Conservation (phyloP, 768 basidiomycete genomes). For the Pisolithus tinctorius region DNA sequence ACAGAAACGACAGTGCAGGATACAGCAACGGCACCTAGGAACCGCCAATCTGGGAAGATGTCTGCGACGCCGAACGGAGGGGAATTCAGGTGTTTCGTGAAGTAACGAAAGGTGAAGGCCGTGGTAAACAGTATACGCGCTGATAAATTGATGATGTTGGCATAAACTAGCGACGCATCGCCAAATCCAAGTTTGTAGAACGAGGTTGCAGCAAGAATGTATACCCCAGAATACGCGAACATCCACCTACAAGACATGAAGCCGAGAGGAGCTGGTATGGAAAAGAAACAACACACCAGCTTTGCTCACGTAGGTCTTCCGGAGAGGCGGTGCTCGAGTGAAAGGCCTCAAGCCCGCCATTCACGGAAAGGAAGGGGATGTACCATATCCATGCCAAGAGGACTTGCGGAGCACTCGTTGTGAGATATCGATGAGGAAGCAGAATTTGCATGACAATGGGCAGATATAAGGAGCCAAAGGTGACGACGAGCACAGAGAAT, state of each 20-base stretch:
- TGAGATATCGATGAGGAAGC: conserved; percentile 61
- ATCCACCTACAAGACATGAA: conserved; percentile 49
- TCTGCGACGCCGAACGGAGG: conserved; percentile 9
- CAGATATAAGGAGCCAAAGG: conserved; percentile 74
- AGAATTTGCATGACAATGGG: conserved; percentile 61
- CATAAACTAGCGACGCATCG: conserved; percentile 68
- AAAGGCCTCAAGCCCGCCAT: conserved; percentile 90
- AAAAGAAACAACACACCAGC: conserved; percentile 34
- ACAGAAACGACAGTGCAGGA: conserved; percentile 18
- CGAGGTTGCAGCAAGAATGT: conserved; percentile 47
- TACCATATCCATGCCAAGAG: conserved; percentile 81
- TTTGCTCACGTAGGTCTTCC: conserved; percentile 61
- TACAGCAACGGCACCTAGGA: conserved; percentile 14
- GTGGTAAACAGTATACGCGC: conserved; percentile 58
- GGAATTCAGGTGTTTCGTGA: conserved; percentile 20
- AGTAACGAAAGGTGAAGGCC: conserved; percentile 44
- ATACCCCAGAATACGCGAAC: conserved; percentile 65
- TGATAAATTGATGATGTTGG: conserved; percentile 63
- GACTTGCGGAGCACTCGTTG: conserved; percentile 75
- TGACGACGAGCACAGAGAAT: conserved; percentile 60
- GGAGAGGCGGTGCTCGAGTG: conserved; percentile 71
- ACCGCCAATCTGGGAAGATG: conserved; percentile 22
- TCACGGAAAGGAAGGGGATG: conserved; percentile 83
- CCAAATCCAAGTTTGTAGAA: conserved; percentile 45
- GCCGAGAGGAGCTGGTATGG: not conserved